These are phyloP conservation scores for Neocallimastix lanati DNA, from an alignment of 192 early-diverging fungal species.

Conservation along the genomic window DNA sequence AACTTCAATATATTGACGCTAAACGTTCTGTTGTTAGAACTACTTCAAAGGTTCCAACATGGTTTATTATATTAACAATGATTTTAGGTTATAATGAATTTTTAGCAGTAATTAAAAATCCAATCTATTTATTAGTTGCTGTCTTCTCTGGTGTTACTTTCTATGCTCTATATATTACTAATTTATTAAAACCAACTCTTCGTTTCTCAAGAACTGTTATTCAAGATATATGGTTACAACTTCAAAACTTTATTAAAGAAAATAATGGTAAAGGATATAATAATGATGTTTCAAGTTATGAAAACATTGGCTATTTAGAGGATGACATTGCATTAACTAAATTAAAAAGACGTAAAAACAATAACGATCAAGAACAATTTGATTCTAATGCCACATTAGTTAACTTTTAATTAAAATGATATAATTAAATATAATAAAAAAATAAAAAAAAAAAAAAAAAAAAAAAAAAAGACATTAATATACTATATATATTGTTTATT, in stretches of 20 bases:
- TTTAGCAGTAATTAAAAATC: constrained; percentile 59
- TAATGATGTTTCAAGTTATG: neutral
- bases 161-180: constrained; percentile 32
- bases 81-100: constrained; percentile 95
- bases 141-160: constrained; percentile 32
- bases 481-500: too few relatives aligned
- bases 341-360: neutral
- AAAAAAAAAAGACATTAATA: too few relatives aligned
- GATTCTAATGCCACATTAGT: neutral
- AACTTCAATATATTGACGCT: constrained; percentile 83
- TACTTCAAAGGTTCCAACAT: constrained; percentile 67
- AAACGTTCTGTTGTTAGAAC: constrained; percentile 84
- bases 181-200: neutral
- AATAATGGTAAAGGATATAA: neutral
- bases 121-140: constrained; percentile 56
- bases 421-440: too few relatives aligned
- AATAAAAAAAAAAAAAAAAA: too few relatives aligned
- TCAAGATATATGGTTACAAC: neutral
- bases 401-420: too few relatives aligned
- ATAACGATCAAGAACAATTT: neutral
- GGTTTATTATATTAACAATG: constrained; percentile 62
- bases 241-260: neutral
- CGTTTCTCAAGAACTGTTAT: neutral
- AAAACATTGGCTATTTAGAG: neutral
- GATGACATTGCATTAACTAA: neutral